Conservation (phyloP, 1,139 yeast genomes). For the Yamadazyma dendronema region DNA sequence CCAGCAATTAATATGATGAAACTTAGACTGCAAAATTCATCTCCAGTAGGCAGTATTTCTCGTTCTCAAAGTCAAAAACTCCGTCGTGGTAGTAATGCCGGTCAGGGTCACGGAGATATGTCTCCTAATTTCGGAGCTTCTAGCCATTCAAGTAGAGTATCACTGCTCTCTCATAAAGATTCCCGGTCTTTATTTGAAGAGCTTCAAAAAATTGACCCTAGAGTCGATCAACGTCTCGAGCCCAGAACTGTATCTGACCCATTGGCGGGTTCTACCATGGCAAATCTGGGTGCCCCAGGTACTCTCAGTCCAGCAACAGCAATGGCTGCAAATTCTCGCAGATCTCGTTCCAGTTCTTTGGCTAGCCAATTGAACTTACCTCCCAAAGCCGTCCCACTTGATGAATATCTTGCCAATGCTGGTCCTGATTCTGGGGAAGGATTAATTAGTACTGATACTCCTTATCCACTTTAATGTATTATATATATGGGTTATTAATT, state of each 20-base stretch:
- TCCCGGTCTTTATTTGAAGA: slow-evolving; percentile 1
- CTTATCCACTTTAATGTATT: slow-evolving; percentile 7
- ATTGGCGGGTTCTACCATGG: not conserved
- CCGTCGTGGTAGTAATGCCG: slow-evolving; percentile 1
- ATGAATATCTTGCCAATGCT: slow-evolving; percentile 3
- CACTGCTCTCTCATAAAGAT: not conserved
- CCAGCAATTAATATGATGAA: slow-evolving; percentile 1
- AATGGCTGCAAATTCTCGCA: not conserved
- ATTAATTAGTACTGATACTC: slow-evolving; percentile 3
- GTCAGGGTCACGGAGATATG: not conserved
- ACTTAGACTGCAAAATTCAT: slow-evolving; percentile 2
- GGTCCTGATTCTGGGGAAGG: not conserved
- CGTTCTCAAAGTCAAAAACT: not conserved
- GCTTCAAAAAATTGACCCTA: slow-evolving; percentile 2
- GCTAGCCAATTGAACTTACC: slow-evolving; percentile 9
- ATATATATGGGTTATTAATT: not conserved
- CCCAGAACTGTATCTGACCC: slow-evolving; percentile 1
- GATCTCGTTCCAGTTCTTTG: slow-evolving; percentile 7
- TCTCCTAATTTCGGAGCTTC: not conserved
- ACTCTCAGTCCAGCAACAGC: not conserved
- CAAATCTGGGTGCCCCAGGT: too few relatives aligned
- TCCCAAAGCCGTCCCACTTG: slow-evolving; percentile 11
- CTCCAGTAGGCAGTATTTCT: not conserved
- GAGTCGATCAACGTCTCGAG: slow-evolving; percentile 1
- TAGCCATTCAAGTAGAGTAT: not conserved